Percentiles rank a stretch among this genome's conserved stretches.
These are phyloP conservation scores for Flaveria trinervia DNA, from an alignment of 129 eudicot species.

Conservation along the genomic window DNA sequence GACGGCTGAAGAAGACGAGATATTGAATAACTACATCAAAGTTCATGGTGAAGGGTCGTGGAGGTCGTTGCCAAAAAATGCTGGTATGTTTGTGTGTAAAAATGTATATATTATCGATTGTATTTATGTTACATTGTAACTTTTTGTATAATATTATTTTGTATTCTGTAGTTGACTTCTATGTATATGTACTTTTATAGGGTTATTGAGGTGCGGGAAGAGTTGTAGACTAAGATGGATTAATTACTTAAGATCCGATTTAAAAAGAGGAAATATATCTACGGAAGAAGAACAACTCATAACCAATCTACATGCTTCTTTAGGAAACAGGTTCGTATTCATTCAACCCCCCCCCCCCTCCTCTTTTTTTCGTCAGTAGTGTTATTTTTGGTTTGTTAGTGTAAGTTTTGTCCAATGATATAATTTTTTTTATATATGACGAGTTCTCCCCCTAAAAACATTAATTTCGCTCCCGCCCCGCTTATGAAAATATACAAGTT, in stretches of 20 bases:
- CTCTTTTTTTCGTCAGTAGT: too few species aligned
- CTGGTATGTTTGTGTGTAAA: conserved; percentile 43
- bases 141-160: not conserved
- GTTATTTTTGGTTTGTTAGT: too few species aligned
- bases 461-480: too few species aligned
- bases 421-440: too few species aligned
- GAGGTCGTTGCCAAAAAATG: conserved; percentile 91
- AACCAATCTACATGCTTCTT: conserved; percentile 58
- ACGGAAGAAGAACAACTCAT: conserved; percentile 61
- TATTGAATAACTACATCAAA: conserved; percentile 54
- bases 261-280: conserved; percentile 78
- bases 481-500: too few species aligned
- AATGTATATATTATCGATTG: not conserved
- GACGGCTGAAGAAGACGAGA: conserved; percentile 77
- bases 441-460: not conserved
- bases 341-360: not conserved
- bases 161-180: not conserved
- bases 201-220: conserved; percentile 79
- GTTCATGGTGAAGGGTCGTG: conserved; percentile 84
- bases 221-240: conserved; percentile 92
- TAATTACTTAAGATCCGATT: conserved; percentile 74
- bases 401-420: too few species aligned
- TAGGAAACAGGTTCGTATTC: conserved; percentile 68
- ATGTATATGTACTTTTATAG: conserved; percentile 26
- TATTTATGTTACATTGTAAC: too few species aligned